Evolutionary conservation across 768 basidiomycete genomes (phyloP).

Genomic region (Hypholoma sublateritium): DNA sequence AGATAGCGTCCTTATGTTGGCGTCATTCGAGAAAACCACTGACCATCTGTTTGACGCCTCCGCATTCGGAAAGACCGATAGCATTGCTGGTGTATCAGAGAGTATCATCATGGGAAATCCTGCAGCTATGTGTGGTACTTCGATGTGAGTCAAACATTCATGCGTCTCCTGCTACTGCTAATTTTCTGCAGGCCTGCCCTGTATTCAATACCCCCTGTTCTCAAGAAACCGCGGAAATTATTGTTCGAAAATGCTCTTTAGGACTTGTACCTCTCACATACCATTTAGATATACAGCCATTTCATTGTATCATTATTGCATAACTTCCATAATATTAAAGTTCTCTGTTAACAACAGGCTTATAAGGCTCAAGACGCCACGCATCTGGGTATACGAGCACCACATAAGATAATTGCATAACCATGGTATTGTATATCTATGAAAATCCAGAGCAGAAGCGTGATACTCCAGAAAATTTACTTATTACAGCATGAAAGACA

Average conservation of each 20-base stretch:
- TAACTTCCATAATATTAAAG: slow-evolving; percentile 5
- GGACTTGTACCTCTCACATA: slow-evolving; percentile 6
- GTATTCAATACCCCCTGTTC: slow-evolving; percentile 40
- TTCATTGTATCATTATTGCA: slow-evolving; percentile 21
- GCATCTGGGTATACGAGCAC: no score
- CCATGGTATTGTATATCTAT: no score
- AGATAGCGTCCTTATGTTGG: slow-evolving; percentile 97
- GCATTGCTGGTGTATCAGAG: slow-evolving; percentile 95
- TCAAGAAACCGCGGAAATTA: slow-evolving; percentile 49
- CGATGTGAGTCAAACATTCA: slow-evolving; percentile 61
- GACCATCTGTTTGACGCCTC: slow-evolving; percentile 99
- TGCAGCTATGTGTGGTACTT: slow-evolving; percentile 91
- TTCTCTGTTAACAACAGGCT: background rate
- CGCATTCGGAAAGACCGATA: slow-evolving; percentile 93
- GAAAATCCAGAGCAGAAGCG: no score
- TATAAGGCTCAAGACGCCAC: background rate
- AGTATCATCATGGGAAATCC: slow-evolving; percentile 99
- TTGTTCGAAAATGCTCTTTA: slow-evolving; percentile 50
- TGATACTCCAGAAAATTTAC: no score
- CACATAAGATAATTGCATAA: no score
- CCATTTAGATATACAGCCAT: slow-evolving; percentile 5
- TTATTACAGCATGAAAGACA: background rate
- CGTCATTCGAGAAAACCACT: slow-evolving; percentile 99
- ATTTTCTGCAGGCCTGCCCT: slow-evolving; percentile 44
- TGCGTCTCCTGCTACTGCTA: slow-evolving; percentile 3